Percentiles rank a stretch among this genome's conserved stretches.
These are phyloP conservation scores for Climacium dendroides DNA, from an alignment of 225 moss, liverwort and hornwort species.

Conservation along the genomic window DNA sequence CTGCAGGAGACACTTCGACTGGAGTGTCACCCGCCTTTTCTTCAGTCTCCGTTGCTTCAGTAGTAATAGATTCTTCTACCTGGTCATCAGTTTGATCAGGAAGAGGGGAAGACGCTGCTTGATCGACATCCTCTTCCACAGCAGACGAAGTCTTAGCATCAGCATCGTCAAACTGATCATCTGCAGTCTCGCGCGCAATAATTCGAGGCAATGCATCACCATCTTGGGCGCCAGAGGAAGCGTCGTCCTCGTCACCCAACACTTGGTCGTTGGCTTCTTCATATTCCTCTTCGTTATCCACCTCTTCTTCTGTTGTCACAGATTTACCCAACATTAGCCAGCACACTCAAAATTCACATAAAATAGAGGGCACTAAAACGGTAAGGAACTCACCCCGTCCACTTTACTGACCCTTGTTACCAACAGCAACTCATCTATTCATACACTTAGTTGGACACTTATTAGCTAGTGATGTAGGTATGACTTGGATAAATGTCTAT, in stretches of 20 bases:
- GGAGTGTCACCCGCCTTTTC: background rate
- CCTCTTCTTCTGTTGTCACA: constrained; percentile 3
- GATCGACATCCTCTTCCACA: background rate
- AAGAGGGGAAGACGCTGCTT: background rate
- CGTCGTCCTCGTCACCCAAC: constrained; percentile 18
- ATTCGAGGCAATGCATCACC: constrained; percentile 6
- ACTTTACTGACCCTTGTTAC: background rate
- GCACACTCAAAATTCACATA: background rate
- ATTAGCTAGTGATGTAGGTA: background rate
- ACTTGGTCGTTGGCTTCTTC: constrained; percentile 39
- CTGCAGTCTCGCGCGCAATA: constrained; percentile 26
- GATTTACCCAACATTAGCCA: background rate
- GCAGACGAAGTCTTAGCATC: background rate
- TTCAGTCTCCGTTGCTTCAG: background rate
- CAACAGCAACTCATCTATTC: background rate
- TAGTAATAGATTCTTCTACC: background rate
- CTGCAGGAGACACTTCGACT: background rate
- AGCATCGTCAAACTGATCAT: background rate
- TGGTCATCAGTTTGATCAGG: background rate
- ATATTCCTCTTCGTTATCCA: constrained; percentile 23
- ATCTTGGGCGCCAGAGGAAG: background rate
- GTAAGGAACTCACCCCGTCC: background rate
- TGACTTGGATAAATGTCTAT: background rate
- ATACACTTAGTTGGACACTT: background rate
- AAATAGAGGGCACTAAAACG: background rate